Base-by-base conservation (phyloP, 257 asterid species). In the Pogostemon cablin region DNA sequence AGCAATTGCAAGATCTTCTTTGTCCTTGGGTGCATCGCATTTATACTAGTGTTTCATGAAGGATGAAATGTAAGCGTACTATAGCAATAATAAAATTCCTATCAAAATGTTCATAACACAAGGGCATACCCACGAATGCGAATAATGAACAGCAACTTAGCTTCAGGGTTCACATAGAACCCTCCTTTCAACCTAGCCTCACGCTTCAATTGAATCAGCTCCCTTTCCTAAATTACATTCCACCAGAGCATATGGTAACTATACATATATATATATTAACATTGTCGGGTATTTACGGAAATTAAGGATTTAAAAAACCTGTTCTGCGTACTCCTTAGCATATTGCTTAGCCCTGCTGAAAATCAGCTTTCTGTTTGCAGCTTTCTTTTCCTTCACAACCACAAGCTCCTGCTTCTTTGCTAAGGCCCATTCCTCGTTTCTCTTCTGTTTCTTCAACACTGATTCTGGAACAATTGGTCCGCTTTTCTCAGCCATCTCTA, bases 121-220 rank as follows among this genome's bases (percentile, higher is more conserved):
- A 59, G 6, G 11, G 15, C 87, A n/a, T 80, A 84, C 89, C 89
- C 90, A 61, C 90, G 84, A 40, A 85, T 85, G 6, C 90, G 81
- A 69, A 80, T 67, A 67, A 85, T 82, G 74, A 85, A 85, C 42
- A 85, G 67, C 77, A 85, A 70, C 76, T 85, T 84, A 39, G 89
- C 82, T 62, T 84, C 89, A 34, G 89, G 85, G 65, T 72, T 74
- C 46, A 84, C 88, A 52, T 84, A 84, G 64, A 84, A 84, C 38
- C 86, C 89, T 25, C 89, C 89, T 64, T 84, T 82, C 83, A 82
- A 43, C 72, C 89, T 82, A 0, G 89, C 85, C 84, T 85, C 85
- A n/a, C 87, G 89, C 81, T 85, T 85, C 82, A 85, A 65, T 47
- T 75, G 85, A 62, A 85, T 80, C 55, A 85, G 74, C 79, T 85